Conservation (phyloP, 1,139 yeast genomes). For the Meyerozyma smithsonii region DNA sequence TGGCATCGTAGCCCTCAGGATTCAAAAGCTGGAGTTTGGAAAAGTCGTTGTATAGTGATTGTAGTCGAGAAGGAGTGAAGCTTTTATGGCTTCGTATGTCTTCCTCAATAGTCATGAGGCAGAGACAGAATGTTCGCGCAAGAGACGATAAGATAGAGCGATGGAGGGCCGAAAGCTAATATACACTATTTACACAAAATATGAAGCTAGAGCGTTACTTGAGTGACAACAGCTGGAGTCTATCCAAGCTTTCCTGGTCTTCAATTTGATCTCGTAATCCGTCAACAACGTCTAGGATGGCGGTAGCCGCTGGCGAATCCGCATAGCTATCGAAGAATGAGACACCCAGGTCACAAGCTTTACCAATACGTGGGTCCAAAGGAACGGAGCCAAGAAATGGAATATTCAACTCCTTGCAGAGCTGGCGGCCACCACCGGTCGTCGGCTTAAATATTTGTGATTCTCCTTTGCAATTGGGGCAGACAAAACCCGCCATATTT, state of each 20-base stretch:
- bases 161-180: background rate
- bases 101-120: constrained; percentile 11
- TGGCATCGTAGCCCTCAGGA: constrained; percentile 68
- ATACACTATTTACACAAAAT: background rate
- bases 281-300: constrained; percentile 81
- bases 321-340: constrained; percentile 80
- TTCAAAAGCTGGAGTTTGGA: constrained; percentile 45
- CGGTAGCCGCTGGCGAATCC: constrained; percentile 90
- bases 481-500: constrained; percentile 97
- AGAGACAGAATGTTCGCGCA: too few species aligned
- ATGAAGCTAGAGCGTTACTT: background rate
- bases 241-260: constrained; percentile 2
- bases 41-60: constrained; percentile 65
- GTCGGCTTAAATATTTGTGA: constrained; percentile 90
- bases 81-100: constrained; percentile 15
- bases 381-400: constrained; percentile 91
- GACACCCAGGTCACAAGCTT: constrained; percentile 83
- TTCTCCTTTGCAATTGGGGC: constrained; percentile 90
- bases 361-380: constrained; percentile 90
- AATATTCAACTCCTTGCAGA: constrained; percentile 74
- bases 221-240: background rate
- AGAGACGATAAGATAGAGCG: constrained; percentile 1
- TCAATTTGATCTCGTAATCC: constrained; percentile 46
- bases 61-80: constrained; percentile 48
- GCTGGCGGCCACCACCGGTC: constrained; percentile 89